A percentile compares a stretch with the other conserved stretches of the same genome.
Evolutionary conservation across 192 early-diverging fungal genomes (phyloP).

Genomic region (Phycomyces blakesleeanus): DNA sequence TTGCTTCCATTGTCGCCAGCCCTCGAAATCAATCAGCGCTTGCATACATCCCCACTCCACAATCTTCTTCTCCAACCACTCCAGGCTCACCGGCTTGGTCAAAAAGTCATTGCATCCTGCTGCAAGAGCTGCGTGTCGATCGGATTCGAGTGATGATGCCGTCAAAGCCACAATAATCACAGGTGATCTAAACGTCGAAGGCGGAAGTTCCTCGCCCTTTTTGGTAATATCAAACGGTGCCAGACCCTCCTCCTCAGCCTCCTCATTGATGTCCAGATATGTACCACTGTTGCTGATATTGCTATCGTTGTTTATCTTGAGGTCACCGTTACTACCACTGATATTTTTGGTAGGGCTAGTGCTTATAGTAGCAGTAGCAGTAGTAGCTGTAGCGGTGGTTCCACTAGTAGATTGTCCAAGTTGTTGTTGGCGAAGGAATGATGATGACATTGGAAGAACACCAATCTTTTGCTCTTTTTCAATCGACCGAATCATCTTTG

Average conservation of each 20-base stretch:
- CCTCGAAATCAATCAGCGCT: slow-evolving; percentile 82
- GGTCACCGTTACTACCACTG: not conserved
- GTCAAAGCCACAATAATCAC: slow-evolving; percentile 90
- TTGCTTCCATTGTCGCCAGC: slow-evolving; percentile 54
- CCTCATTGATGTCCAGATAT: not conserved
- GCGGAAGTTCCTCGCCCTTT: not conserved
- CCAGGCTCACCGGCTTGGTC: slow-evolving; percentile 80
- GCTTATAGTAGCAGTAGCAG: not conserved
- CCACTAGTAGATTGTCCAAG: not conserved
- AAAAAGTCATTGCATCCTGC: slow-evolving; percentile 91
- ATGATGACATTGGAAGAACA: slow-evolving; percentile 32
- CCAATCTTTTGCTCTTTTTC: slow-evolving; percentile 55
- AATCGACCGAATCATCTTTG: slow-evolving; percentile 54
- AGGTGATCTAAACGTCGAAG: slow-evolving; percentile 49
- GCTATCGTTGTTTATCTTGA: no score
- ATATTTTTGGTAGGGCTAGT: not conserved
- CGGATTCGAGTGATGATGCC: slow-evolving; percentile 66
- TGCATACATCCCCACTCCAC: slow-evolving; percentile 93
- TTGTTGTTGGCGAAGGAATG: not conserved
- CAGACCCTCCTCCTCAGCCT: not conserved
- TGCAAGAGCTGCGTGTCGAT: slow-evolving; percentile 68
- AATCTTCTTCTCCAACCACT: slow-evolving; percentile 84
- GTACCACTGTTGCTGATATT: not conserved
- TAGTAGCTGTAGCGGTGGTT: not conserved
- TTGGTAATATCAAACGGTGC: not conserved